Evolutionary conservation across 75 land plant genomes (phyloP).

Genomic region (Pinus tabuliformis): DNA sequence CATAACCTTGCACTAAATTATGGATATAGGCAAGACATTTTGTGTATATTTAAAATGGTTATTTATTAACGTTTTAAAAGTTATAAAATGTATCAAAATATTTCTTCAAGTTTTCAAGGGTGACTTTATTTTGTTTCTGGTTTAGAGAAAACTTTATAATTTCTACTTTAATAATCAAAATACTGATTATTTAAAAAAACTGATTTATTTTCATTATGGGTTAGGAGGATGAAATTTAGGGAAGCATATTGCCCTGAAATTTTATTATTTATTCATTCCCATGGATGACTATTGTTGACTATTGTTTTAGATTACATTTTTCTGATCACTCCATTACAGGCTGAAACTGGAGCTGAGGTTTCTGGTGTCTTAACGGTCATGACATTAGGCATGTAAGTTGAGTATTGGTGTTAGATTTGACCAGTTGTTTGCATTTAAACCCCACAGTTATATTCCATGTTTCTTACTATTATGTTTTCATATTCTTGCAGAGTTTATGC

Average conservation of each 20-base stretch:
- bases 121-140: no score
- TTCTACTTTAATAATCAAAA: no score
- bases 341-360: constrained; percentile 73
- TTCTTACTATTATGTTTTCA: neutral
- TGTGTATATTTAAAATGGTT: no score
- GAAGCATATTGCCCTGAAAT: neutral
- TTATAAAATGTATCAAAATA: no score
- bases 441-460: neutral
- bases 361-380: constrained; percentile 97
- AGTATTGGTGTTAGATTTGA: neutral
- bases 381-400: constrained; percentile 94
- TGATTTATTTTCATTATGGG: no score
- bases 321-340: constrained; percentile 27
- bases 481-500: constrained; percentile 74
- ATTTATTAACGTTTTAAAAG: no score
- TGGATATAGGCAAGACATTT: no score
- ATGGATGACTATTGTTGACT: neutral
- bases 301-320: neutral
- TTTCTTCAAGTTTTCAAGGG: no score
- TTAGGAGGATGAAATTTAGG: neutral
- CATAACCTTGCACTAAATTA: no score
- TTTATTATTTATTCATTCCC: neutral
- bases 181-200: no score
- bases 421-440: neutral
- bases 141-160: no score